Evolutionary conservation across 495 filamentous ascomycete genomes (phyloP).

Genomic region (Xylaria intraflava): DNA sequence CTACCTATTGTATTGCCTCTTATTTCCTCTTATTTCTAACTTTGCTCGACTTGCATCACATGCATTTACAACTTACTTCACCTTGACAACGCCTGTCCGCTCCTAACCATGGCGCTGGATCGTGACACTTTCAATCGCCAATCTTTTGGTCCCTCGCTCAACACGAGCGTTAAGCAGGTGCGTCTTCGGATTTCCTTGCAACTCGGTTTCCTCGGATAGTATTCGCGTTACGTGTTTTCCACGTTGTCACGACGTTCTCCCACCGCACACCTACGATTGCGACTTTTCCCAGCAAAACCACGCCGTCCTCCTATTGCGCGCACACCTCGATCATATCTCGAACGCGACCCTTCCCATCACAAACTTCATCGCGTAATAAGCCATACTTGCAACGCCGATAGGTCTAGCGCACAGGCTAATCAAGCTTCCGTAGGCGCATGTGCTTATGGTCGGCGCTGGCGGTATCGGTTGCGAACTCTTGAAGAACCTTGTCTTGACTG

Average conservation of each 20-base stretch:
- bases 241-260: neutral
- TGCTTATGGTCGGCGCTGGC: conserved; percentile 92
- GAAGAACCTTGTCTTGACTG: conserved; percentile 90
- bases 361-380: neutral
- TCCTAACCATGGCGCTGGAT: conserved; percentile 23
- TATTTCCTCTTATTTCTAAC: neutral
- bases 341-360: neutral
- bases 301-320: neutral
- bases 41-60: conserved; percentile 16
- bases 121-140: conserved; percentile 37
- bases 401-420: conserved; percentile 19
- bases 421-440: conserved; percentile 56
- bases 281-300: neutral
- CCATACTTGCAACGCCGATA: neutral
- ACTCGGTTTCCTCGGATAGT: neutral
- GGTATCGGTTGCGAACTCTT: conserved; percentile 97
- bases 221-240: neutral
- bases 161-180: conserved; percentile 43
- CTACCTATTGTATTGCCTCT: conserved; percentile 4
- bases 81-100: conserved; percentile 16
- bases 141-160: conserved; percentile 37
- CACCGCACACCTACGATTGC: neutral
- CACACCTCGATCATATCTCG: neutral
- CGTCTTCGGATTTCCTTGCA: conserved; percentile 19
- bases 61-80: conserved; percentile 14